Evolutionary conservation across 768 basidiomycete species (phyloP).

Genomic region (Suillus sp.): DNA sequence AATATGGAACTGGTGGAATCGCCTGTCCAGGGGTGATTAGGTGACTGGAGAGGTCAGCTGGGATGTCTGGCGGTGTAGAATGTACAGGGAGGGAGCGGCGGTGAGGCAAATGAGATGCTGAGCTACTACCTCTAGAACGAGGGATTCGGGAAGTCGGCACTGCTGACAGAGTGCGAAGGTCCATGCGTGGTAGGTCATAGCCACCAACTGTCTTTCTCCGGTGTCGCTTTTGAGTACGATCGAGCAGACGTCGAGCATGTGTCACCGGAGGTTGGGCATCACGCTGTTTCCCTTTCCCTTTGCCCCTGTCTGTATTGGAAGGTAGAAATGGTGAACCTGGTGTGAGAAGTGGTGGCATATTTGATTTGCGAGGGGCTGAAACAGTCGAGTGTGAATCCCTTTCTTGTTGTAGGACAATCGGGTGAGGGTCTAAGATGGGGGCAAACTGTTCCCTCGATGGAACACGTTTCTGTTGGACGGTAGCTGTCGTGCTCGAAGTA

Average conservation of each 20-base stretch:
- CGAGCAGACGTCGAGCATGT: not conserved
- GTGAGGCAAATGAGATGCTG: constrained; percentile 1
- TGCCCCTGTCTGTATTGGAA: constrained; percentile 1
- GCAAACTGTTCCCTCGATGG: not conserved
- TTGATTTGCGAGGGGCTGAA: not conserved
- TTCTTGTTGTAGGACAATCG: not conserved
- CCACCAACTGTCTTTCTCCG: constrained; percentile 18
- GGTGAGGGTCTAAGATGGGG: not conserved
- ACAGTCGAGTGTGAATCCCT: not conserved
- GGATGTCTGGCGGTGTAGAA: constrained; percentile 10
- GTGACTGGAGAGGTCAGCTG: constrained; percentile 4
- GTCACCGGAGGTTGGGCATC: not conserved
- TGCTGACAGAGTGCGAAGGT: constrained; percentile 25
- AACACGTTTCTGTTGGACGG: not conserved
- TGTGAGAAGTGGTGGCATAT: not conserved
- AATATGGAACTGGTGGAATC: constrained; percentile 3
- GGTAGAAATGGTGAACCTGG: not conserved
- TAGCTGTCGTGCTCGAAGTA: not conserved
- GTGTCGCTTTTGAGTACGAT: not conserved
- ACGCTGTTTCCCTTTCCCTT: not conserved
- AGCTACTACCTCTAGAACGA: not conserved
- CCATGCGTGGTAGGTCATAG: constrained; percentile 23
- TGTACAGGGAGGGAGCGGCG: constrained; percentile 26
- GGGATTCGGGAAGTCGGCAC: not conserved
- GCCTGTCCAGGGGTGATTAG: constrained; percentile 1